Base-by-base conservation (phyloP, 352 stramenopile genomes). In the Phytophthora brassicae region DNA sequence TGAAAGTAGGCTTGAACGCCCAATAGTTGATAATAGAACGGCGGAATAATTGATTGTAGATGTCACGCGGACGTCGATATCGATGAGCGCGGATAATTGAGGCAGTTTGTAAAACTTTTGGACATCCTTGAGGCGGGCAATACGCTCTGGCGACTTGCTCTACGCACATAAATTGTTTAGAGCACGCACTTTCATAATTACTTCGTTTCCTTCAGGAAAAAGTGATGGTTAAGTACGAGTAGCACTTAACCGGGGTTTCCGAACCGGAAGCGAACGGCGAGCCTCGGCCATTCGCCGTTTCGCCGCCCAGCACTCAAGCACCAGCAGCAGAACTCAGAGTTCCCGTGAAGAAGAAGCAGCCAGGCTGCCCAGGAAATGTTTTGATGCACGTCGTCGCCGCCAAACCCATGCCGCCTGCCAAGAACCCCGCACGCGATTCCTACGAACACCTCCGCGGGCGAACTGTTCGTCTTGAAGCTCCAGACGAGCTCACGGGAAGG, bases 221-320 rank as follows among this genome's bases (percentile, higher is more conserved):
- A n/a, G n/a, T n/a, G n/a, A n/a, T n/a, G n/a, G n/a, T n/a, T n/a
- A n/a, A n/a, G n/a, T n/a, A n/a, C n/a, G n/a, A n/a, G n/a, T n/a
- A n/a, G n/a, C n/a, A n/a, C 42, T 7, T 11, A 56, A 49, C 17
- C n/a, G 43, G 44, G 26, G 28, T 51, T 57, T 57, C 36, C 56
- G 56, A 57, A 57, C 45, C 56, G 56, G 35, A 28, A 11, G 19
- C 33, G 19, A 64, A 45, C 56, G 38, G 45, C 24, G 45, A 64
- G 16, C 46, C 45, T n/a, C n/a, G 45, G 46, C 13, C 56, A 57
- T 64, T 57, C 19, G 33, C 24, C 33, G 44, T 56, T 42, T 56
- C 47, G 33, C 44, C 33, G 9, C 43, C 23, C n/a, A 46, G 39
- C 20, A 19, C 17, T 62, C 44, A 48, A 6, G n/a, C n/a, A n/a